A percentile compares a stretch with the other conserved stretches of the same genome.
Conservation (phyloP, 164 flowering plant genomes). For the Vitis riparia region DNA sequence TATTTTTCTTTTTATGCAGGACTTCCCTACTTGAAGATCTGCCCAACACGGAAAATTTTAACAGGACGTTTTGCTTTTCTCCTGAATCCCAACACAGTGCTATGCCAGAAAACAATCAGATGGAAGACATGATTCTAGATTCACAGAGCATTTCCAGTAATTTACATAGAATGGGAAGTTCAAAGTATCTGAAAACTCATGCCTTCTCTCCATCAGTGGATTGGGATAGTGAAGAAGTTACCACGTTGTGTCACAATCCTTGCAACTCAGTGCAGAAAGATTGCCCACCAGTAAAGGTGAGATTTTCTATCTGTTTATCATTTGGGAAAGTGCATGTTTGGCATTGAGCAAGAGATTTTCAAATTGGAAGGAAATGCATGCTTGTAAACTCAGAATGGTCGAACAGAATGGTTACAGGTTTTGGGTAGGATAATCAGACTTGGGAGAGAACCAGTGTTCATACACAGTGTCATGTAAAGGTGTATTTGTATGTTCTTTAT, state of each 20-base stretch:
- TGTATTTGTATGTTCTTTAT: no score
- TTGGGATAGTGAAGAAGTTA: constrained; percentile 18
- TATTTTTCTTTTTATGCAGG: constrained; percentile 34
- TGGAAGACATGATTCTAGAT: constrained; percentile 15
- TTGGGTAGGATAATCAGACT: no score
- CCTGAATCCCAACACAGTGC: constrained; percentile 14
- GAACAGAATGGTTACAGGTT: no score
- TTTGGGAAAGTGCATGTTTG: no score
- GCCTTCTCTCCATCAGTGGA: constrained; percentile 31
- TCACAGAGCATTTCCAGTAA: constrained; percentile 14
- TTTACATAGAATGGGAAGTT: constrained; percentile 11
- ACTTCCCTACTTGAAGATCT: constrained; percentile 37
- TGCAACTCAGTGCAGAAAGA: constrained; percentile 13
- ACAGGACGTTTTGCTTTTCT: constrained; percentile 11
- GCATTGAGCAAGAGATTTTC: no score
- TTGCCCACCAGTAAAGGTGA: constrained; percentile 28
- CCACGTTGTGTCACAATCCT: constrained; percentile 4
- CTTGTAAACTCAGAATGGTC: no score
- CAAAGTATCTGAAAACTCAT: constrained; percentile 23
- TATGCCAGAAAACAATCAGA: constrained; percentile 11
- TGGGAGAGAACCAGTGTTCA: no score
- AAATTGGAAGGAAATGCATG: no score
- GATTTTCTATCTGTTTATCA: constrained; percentile 7
- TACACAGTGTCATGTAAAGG: no score
- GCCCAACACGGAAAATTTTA: constrained; percentile 10